These are phyloP conservation scores for Daldinia eschscholtzii DNA, from an alignment of 2,329 filamentous ascomycete species.

Conservation along the genomic window DNA sequence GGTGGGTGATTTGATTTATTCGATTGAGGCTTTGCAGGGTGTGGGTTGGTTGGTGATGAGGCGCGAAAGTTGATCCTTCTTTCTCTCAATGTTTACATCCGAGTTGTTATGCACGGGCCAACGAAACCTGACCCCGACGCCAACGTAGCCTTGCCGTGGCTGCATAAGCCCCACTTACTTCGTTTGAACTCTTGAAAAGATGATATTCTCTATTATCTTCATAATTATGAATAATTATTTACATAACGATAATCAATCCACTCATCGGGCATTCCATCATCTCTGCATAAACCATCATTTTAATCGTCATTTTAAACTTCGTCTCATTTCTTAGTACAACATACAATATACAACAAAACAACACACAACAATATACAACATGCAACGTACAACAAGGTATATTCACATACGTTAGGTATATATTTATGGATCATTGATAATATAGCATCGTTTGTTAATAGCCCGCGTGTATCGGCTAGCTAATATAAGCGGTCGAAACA, in stretches of 20 bases:
- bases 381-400: background rate
- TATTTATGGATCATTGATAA: slow-evolving; percentile 5
- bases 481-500: slow-evolving; percentile 44
- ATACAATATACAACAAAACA: background rate
- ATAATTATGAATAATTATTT: background rate
- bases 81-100: slow-evolving; percentile 50
- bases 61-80: slow-evolving; percentile 49
- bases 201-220: background rate
- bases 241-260: no score
- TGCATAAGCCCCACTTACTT: slow-evolving; percentile 3
- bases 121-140: slow-evolving; percentile 40
- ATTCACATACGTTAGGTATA: background rate
- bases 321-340: background rate
- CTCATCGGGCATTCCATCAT: no score
- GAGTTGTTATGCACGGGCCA: slow-evolving; percentile 39
- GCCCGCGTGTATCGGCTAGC: slow-evolving; percentile 45
- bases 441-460: slow-evolving; percentile 27
- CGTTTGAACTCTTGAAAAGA: background rate
- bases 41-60: slow-evolving; percentile 42
- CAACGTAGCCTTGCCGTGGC: slow-evolving; percentile 25
- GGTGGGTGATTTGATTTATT: slow-evolving; percentile 17
- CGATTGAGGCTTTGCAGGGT: slow-evolving; percentile 23
- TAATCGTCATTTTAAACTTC: background rate
- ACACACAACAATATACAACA: background rate
- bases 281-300: background rate